These are phyloP conservation scores for Scutellaria baicalensis DNA, from an alignment of 257 asterid genomes.

Conservation along the genomic window DNA sequence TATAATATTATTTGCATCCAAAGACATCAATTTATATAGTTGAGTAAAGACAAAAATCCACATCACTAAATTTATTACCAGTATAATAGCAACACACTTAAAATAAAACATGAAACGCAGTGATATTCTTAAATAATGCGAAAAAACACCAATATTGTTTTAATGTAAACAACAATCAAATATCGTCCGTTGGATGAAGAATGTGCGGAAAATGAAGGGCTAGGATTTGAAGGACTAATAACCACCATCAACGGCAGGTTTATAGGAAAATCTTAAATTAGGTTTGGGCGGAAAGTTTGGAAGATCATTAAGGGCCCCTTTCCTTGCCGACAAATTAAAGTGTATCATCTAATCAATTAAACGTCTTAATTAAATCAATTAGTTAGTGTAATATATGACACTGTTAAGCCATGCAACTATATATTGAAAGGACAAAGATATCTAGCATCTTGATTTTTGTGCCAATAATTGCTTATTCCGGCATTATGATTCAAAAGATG, in stretches of 20 bases:
- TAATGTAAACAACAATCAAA: neutral
- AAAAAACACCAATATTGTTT: neutral
- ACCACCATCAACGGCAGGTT: constrained; percentile 60
- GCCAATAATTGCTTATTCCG: constrained; percentile 4
- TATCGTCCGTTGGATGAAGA: constrained; percentile 11
- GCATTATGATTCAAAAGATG: too few relatives aligned
- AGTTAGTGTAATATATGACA: neutral
- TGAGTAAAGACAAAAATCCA: constrained; percentile 19
- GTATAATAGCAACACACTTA: neutral
- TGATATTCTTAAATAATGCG: neutral
- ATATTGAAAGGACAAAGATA: neutral
- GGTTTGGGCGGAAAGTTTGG: constrained; percentile 8
- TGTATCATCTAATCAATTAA: neutral
- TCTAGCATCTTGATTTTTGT: neutral
- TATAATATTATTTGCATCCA: constrained; percentile 21
- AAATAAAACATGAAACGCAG: neutral
- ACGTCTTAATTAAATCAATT: neutral
- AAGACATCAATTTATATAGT: neutral
- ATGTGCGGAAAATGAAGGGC: neutral
- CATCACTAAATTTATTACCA: constrained; percentile 5
- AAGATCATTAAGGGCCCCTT: constrained; percentile 29
- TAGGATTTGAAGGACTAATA: constrained; percentile 36
- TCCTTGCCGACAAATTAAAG: constrained; percentile 36
- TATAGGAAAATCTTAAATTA: constrained; percentile 19
- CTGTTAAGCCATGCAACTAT: constrained; percentile 8